Base-by-base conservation (phyloP, 495 filamentous ascomycete species). In the Hypoxylon fragiforme region DNA sequence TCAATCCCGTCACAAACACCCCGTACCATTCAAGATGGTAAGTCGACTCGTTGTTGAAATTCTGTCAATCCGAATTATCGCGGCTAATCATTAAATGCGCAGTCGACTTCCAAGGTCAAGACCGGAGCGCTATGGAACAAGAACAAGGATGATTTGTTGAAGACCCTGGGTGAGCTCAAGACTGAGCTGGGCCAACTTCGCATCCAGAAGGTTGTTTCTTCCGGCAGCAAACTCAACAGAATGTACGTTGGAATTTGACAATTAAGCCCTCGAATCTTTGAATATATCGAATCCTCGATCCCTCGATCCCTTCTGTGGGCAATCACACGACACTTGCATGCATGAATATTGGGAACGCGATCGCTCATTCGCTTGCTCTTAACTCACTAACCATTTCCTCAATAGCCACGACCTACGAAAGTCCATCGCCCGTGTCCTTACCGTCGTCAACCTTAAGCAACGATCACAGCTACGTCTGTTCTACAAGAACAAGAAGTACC, bases 401-500 rank as follows among this genome's bases (percentile, higher is more conserved):
- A 28, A 63, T 64, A 97, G 92, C 76, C 90, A 95, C 83, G 94
- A 99, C 78, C 83, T 99, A 76, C 92, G 94, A 81, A 99, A 99
- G 86, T 92, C 90, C 50, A 95, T 99, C 74, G 95, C 94, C 73
- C 91, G 91, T 64, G 88, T 96, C 77, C 85, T 97, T 62, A 99
- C 94, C 73, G 85, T 97, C 81, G 96, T 97, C 86, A 97, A 97
- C 84, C 85, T 89, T 75, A 97, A 92, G 83, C 95, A 97, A 82
- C 86, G 94, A 70, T 81, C 90, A 47, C 94, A 97, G 79, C 89
- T 99, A 66, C 92, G 94, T 70, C 79, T 99, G 62, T 97, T 97
- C 87, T 99, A 99, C 85, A 94, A 95, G 84, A 85, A 84, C 84
- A 97, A 97, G 88, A 97, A 97, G 81, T 97, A 96, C 83, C 78